Percentiles rank a stretch among this genome's conserved stretches.
Evolutionary conservation across 306 rosid genomes (phyloP).

Genomic region (Rosa rugosa): DNA sequence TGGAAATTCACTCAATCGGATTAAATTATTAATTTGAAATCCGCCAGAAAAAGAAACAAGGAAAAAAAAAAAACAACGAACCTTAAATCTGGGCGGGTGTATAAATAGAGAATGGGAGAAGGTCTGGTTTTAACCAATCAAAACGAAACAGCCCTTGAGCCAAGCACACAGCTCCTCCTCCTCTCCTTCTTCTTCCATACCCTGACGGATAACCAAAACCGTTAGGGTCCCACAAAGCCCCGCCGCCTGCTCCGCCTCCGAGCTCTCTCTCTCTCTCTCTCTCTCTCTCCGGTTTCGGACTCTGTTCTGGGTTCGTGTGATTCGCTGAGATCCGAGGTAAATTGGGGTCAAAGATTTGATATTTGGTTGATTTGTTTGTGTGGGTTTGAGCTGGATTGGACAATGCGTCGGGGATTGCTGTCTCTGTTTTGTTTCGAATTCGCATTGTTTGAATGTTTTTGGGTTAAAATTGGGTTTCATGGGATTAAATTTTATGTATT

Average conservation of each 20-base stretch:
- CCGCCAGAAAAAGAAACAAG: neutral
- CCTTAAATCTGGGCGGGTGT: conserved; percentile 25
- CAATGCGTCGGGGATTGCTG: neutral
- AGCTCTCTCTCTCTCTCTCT: conserved; percentile 13
- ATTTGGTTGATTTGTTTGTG: neutral
- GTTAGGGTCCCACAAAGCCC: conserved; percentile 25
- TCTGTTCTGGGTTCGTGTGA: conserved; percentile 23
- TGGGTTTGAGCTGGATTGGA: neutral
- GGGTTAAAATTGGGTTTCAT: neutral
- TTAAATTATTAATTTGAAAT: neutral
- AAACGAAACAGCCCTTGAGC: no score
- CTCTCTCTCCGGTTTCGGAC: neutral
- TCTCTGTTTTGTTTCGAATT: neutral
- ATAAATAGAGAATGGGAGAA: neutral
- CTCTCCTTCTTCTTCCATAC: neutral
- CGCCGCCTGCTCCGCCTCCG: conserved; percentile 21
- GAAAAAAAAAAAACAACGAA: neutral
- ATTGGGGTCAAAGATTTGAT: neutral
- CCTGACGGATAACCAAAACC: conserved; percentile 20
- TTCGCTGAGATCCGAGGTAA: conserved; percentile 37
- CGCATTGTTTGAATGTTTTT: neutral
- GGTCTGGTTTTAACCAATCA: neutral
- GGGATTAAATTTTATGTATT: neutral
- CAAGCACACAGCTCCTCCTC: neutral
- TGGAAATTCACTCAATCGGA: neutral